Conservation (phyloP, 768 basidiomycete species). For the Amanita thiersii region DNA sequence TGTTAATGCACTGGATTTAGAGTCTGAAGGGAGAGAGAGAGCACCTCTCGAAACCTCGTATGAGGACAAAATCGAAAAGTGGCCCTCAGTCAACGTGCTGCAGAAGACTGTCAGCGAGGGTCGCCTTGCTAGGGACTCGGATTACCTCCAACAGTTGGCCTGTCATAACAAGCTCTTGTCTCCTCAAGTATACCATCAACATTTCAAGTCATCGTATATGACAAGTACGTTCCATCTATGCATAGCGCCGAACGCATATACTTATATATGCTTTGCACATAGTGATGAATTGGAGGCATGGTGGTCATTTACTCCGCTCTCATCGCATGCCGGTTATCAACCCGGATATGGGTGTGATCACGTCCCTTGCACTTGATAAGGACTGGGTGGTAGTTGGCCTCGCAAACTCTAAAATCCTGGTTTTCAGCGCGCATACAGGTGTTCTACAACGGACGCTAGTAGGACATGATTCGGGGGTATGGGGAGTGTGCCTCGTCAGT, state of each 20-base stretch:
- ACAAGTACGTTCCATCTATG: constrained; percentile 38
- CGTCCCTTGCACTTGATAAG: constrained; percentile 76
- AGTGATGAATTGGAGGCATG: constrained; percentile 79
- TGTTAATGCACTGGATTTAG: constrained; percentile 17
- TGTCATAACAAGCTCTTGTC: constrained; percentile 1
- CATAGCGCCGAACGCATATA: constrained; percentile 1
- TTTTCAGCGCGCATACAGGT: constrained; percentile 78
- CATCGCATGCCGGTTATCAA: constrained; percentile 43
- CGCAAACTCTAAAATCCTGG: constrained; percentile 75
- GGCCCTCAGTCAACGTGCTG: neutral
- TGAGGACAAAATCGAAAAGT: neutral
- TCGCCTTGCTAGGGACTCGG: constrained; percentile 1
- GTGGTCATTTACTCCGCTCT: constrained; percentile 60
- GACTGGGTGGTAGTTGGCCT: constrained; percentile 87
- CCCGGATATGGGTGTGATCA: constrained; percentile 62
- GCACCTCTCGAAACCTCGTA: constrained; percentile 6
- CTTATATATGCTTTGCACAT: neutral
- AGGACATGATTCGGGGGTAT: constrained; percentile 88
- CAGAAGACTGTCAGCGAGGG: neutral
- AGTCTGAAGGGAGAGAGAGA: constrained; percentile 5
- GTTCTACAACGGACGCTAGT: constrained; percentile 67
- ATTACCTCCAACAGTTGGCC: neutral
- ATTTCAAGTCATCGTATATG: constrained; percentile 68
- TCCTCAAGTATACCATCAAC: constrained; percentile 15
- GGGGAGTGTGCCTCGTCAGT: constrained; percentile 79